Evolutionary conservation across 495 filamentous ascomycete genomes (phyloP), one percentile per base, ranked within the genome.

Genomic region (Terfezia claveryi): DNA sequence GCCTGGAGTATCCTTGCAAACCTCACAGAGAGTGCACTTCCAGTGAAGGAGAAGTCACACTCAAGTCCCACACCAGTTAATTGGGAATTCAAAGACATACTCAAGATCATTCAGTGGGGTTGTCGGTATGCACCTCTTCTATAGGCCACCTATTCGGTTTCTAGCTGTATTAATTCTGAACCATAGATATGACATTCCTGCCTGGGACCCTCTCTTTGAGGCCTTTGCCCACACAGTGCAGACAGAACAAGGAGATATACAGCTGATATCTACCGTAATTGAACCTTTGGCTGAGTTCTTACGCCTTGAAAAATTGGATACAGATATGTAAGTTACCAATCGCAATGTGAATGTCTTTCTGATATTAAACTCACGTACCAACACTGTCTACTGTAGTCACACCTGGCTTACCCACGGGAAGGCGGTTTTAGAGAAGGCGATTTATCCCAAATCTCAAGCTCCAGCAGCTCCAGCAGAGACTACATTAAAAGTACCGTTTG

Each of bases 201-300:
- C 70, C 27, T 89, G 83, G 83, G 68, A 74, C 53, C 63, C 70
- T 7, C 65, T 92, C 0, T 76, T 85, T 51, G 68, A 73, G 10
- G 68, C 72, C 2, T 71, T 84, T 16, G 68, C 76, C 12, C 68
- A 69, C n/a, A 73, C 75, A 51, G 74, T 82, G 10, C 73, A 72
- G 51, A 68, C 70, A 9, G 82, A 89, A 57, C 75, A 76, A 44
- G 83, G 85, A 7, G 78, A 83, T 56, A 73, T 71, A 6, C 76
- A 74, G 2, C 70, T 79, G 23, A 74, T 77, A 3, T 69, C 77
- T 17, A 72, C 76, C 32, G 71, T 83, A 11, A 70, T 86, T 32
- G 85, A 88, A 55, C 85, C 85, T 10, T 64, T 94, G 20, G 76
- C 84, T 5, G 78, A 77, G 51, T 62, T 59, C 4, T 38, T 79